phyloP scores from a whole-genome alignment of 371 early-diverging fungal species.

The Mortierella sp. region DNA sequence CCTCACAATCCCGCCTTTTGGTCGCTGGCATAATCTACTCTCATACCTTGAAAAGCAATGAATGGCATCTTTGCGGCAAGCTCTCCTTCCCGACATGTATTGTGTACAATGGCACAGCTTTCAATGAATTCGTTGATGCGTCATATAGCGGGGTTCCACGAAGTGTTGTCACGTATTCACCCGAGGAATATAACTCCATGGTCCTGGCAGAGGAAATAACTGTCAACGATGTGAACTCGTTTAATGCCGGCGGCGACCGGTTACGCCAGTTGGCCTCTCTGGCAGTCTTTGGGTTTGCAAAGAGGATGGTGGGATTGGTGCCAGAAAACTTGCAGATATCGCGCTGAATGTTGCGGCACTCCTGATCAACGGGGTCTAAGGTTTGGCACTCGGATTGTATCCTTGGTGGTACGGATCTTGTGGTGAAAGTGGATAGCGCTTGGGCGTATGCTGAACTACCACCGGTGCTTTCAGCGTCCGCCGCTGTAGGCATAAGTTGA shows the following conservation, averaged over 20 bases:
- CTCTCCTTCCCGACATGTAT: conserved; percentile 20
- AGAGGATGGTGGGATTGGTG: conserved; percentile 28
- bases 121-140: background rate
- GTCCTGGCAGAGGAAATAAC: conserved; percentile 43
- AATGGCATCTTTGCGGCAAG: conserved; percentile 7
- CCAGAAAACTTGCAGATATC: conserved; percentile 9
- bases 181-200: conserved; percentile 27
- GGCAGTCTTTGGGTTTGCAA: background rate
- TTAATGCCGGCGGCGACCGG: background rate
- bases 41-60: conserved; percentile 40
- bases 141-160: conserved; percentile 24
- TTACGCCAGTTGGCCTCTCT: too few relatives aligned
- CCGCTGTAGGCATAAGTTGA: background rate
- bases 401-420: background rate
- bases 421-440: background rate
- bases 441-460: background rate
- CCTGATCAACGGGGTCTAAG: background rate
- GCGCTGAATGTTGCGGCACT: background rate
- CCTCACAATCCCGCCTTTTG: too few relatives aligned
- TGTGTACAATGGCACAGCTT: conserved; percentile 15
- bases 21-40: too few relatives aligned
- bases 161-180: conserved; percentile 39
- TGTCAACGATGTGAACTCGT: conserved; percentile 7
- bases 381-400: background rate
- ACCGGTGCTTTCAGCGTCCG: too few relatives aligned